phyloP scores from a whole-genome alignment of 495 filamentous ascomycete genomes.

The Xylaria castorea region DNA sequence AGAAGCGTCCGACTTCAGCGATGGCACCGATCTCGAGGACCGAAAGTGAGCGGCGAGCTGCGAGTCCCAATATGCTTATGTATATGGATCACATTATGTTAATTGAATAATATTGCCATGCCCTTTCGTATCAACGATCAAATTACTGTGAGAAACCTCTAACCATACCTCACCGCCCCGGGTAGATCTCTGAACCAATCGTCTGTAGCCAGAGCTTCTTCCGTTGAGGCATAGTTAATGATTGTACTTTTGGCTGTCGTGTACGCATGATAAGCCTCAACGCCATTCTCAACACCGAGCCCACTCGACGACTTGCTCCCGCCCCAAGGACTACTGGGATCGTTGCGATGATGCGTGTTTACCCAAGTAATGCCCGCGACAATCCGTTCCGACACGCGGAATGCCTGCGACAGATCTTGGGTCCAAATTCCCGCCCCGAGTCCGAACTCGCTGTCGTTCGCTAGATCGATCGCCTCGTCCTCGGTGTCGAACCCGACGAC shows the following conservation, averaged over 20 bases:
- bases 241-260: constrained; percentile 65
- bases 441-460: constrained; percentile 59
- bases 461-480: constrained; percentile 52
- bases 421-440: constrained; percentile 66
- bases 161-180: constrained; percentile 57
- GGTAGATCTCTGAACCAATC: constrained; percentile 59
- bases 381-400: constrained; percentile 61
- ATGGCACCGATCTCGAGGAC: background rate
- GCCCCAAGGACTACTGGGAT: constrained; percentile 67
- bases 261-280: constrained; percentile 64
- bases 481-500: constrained; percentile 56
- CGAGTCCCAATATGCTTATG: background rate
- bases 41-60: background rate
- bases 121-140: background rate
- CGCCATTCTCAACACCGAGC: constrained; percentile 64
- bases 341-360: constrained; percentile 67
- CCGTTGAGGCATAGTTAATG: constrained; percentile 59
- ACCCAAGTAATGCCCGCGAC: constrained; percentile 68
- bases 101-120: constrained; percentile 23
- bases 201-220: constrained; percentile 47
- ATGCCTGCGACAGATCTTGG: constrained; percentile 62
- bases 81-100: constrained; percentile 17
- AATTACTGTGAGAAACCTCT: background rate
- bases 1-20: background rate
- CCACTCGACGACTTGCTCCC: constrained; percentile 60